Evolutionary conservation across 768 basidiomycete genomes (phyloP).

Genomic region (Kwoniella pini): DNA sequence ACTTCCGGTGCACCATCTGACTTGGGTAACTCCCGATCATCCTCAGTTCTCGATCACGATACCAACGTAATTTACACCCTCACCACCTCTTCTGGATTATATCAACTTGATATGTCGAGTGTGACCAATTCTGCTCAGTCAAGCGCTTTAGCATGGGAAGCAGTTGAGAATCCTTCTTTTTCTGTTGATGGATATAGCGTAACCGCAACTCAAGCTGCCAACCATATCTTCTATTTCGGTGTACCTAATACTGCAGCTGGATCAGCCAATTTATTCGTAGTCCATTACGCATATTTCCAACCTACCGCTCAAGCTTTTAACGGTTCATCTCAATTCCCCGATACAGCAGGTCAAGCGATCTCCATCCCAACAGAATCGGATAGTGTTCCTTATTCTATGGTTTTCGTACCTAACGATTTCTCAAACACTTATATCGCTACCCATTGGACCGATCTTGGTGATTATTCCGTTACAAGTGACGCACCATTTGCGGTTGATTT

Average conservation of each 20-base stretch:
- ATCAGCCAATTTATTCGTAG: slow-evolving; percentile 75
- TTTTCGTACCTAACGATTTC: slow-evolving; percentile 74
- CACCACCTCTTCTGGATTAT: slow-evolving; percentile 56
- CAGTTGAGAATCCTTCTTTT: slow-evolving; percentile 64
- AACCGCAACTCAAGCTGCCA: slow-evolving; percentile 81
- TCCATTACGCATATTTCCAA: slow-evolving; percentile 75
- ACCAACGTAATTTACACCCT: slow-evolving; percentile 81
- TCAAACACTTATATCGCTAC: slow-evolving; percentile 70
- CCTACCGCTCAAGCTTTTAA: slow-evolving; percentile 67
- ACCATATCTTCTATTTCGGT: slow-evolving; percentile 79
- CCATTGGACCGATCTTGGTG: slow-evolving; percentile 52
- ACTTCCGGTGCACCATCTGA: slow-evolving; percentile 57
- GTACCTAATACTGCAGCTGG: slow-evolving; percentile 70
- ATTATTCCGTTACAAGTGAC: slow-evolving; percentile 35
- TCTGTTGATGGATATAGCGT: slow-evolving; percentile 64
- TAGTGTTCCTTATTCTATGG: slow-evolving; percentile 66
- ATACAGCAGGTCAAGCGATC: slow-evolving; percentile 66
- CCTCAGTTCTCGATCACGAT: slow-evolving; percentile 84
- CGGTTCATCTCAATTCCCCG: slow-evolving; percentile 63
- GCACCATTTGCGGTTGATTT: slow-evolving; percentile 47
- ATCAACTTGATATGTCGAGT: slow-evolving; percentile 67
- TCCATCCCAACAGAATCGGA: slow-evolving; percentile 65
- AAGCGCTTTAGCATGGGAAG: slow-evolving; percentile 65
- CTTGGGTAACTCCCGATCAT: slow-evolving; percentile 61
- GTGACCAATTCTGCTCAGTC: slow-evolving; percentile 64